These are phyloP conservation scores for Cryphonectria radicalis DNA, from an alignment of 2,329 filamentous ascomycete genomes.

Conservation along the genomic window DNA sequence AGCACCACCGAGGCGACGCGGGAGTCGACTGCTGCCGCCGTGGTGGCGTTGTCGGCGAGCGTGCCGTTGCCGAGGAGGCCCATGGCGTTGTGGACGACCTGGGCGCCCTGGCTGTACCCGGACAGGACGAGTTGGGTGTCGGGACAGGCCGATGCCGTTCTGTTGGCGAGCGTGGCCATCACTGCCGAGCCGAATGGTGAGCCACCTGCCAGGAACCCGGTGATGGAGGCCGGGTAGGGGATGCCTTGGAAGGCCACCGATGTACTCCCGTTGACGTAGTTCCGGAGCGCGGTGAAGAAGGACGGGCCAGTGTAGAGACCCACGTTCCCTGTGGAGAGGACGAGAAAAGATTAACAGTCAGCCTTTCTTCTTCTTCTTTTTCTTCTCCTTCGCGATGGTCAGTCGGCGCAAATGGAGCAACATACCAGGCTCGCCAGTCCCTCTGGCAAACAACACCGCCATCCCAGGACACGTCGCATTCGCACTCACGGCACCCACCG, in stretches of 20 bases:
- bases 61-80: constrained; percentile 4
- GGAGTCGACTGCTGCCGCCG: constrained; percentile 3
- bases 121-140: constrained; percentile 47
- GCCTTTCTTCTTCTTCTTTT: neutral
- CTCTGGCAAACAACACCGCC: constrained; percentile 25
- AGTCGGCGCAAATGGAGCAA: neutral
- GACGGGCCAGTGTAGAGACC: constrained; percentile 35
- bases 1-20: constrained; percentile 21
- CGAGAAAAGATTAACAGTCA: neutral
- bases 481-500: constrained; percentile 13
- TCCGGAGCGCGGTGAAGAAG: constrained; percentile 33
- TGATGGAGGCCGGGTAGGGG: constrained; percentile 34
- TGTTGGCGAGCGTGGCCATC: constrained; percentile 34
- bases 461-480: constrained; percentile 25
- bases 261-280: constrained; percentile 27
- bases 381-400: neutral
- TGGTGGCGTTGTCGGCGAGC: neutral
- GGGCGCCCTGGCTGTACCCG: constrained; percentile 42
- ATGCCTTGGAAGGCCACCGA: constrained; percentile 36
- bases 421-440: constrained; percentile 24
- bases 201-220: constrained; percentile 34
- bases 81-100: constrained; percentile 38
- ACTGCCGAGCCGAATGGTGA: constrained; percentile 24
- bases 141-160: constrained; percentile 37
- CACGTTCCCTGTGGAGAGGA: constrained; percentile 34